Base-by-base conservation (phyloP, 2,329 filamentous ascomycete species). In the Botrytis hyacinthi region DNA sequence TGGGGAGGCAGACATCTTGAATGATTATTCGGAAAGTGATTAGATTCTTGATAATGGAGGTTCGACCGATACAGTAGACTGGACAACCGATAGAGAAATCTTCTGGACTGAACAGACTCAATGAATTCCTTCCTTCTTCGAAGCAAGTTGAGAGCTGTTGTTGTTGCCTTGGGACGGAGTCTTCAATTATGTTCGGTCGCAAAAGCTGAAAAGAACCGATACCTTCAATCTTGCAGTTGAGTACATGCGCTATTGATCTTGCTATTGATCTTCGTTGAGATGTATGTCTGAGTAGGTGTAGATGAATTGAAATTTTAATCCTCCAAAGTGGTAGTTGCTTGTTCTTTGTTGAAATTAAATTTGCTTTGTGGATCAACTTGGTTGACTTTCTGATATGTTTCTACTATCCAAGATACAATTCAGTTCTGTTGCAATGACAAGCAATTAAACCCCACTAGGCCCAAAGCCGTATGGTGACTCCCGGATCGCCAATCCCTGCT, bases 1-100 rank as follows among this genome's bases (percentile, higher is more conserved):
- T 54, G 83, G 83, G 74, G 83, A 83, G 71, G 82, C 82, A 76
- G 83, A 84, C 83, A 84, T 84, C 66, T 51, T 79, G 67, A 37
- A 37, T 40, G 22, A 37, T 46, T 67, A 16, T 46, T 44, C 18
- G 48, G 22, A 14, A 46, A 46, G 37, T n/a, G 4, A 29, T 18
- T 37, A 63, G 59, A 35, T 62, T 40, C n/a, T 59, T 20, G n/a
- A 22, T 22, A 20, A 18, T 69, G n/a, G 3, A 35, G 32, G n/a
- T n/a, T 70, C 65, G 26, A 18, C 20, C 10, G 18, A 40, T 29
- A 26, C 12, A 46, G 29, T 37, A 61, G 67, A 48, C 26, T 22
- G 57, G 35, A 48, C 6, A 48, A 22, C 20, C 1, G 35, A 37
- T 48, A 44, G 10, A 10, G 7, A 37, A 48, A 29, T 32, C 35